Evolutionary conservation across 1,139 yeast genomes (phyloP).

Genomic region (Candida tropicalis): DNA sequence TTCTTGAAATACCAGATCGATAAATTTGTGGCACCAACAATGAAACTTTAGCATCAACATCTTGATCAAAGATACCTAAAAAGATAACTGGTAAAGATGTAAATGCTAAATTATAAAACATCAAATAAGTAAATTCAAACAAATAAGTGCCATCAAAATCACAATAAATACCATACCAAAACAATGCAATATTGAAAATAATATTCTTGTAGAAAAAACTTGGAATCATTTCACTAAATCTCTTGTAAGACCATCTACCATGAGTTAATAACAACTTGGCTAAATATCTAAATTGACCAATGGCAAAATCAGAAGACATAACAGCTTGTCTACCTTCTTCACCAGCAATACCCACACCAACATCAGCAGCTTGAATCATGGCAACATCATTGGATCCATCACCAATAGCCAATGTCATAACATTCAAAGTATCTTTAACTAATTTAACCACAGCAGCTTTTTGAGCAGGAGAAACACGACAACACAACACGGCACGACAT

Average conservation of each 20-base stretch:
- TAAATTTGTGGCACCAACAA: slow-evolving; percentile 89
- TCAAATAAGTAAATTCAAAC: slow-evolving; percentile 89
- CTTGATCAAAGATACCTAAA: slow-evolving; percentile 91
- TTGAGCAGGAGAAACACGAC: slow-evolving; percentile 97
- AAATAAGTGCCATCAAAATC: slow-evolving; percentile 91
- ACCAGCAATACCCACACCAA: slow-evolving; percentile 98
- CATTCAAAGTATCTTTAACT: slow-evolving; percentile 79
- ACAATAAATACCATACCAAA: slow-evolving; percentile 89
- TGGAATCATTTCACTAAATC: slow-evolving; percentile 94
- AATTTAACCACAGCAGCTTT: slow-evolving; percentile 94
- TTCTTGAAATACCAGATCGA: slow-evolving; percentile 77
- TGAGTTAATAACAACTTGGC: slow-evolving; percentile 81
- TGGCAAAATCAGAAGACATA: slow-evolving; percentile 95
- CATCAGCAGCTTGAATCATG: slow-evolving; percentile 99
- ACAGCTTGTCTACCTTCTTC: slow-evolving; percentile 99
- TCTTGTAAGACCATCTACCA: slow-evolving; percentile 94
- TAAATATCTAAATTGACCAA: slow-evolving; percentile 90
- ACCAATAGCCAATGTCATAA: slow-evolving; percentile 88
- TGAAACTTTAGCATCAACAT: slow-evolving; percentile 80
- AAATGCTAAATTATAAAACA: slow-evolving; percentile 92
- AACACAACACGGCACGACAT: slow-evolving; percentile 92
- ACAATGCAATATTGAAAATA: slow-evolving; percentile 81
- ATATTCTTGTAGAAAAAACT: slow-evolving; percentile 91
- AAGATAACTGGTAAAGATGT: slow-evolving; percentile 93
- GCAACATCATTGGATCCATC: slow-evolving; percentile 99